Base-by-base conservation (phyloP, 108 stramenopile species). In the Seminavis robusta region DNA sequence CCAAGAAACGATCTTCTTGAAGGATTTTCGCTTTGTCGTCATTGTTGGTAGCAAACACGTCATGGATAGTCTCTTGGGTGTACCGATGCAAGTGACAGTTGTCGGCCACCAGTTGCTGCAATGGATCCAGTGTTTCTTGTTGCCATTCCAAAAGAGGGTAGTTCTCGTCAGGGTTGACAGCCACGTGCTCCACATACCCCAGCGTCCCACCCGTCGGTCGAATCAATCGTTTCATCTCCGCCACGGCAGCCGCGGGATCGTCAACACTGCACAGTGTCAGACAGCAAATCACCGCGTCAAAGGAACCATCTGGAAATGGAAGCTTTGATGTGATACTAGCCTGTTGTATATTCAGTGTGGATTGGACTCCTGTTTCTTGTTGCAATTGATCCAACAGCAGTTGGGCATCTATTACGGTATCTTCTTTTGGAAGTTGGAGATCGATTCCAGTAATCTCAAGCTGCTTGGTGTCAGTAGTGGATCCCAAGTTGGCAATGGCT, bases 81-180 rank as follows among this genome's bases (percentile, higher is more conserved):
- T 69, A 54, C 20, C 91, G 73, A 71, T 85, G 71, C 60, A 93
- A 66, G 57, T 93, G 91, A 52, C 91, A 93, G 52, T 86, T 86
- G 58, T 89, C 83, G 10, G 87, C 91, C 2, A 86, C 61, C 24
- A 65, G 31, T 37, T 84, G 73, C 55, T 92, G 91, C 38, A 86
- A 25, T 11, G 82, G 84, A 64, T 77, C 81, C 37, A 92, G 55
- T 1, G 55, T 16, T 44, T 43, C 25, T 51, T 92, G 91, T 42
- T 82, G 69, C 21, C 61, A 44, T 20, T 67, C 71, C 37, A 92
- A 47, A 1, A 74, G 32, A 4, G 42, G 50, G 21, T 69, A 61
- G 2, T 65, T 66, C 4, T 67, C 54, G 30, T 76, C 72, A 19
- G 46, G 48, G 32, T 82, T 63, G 0, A 85, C 80, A 19, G 77